Conservation (phyloP, 2,329 filamentous ascomycete genomes). For the Thelonectria blattea region DNA sequence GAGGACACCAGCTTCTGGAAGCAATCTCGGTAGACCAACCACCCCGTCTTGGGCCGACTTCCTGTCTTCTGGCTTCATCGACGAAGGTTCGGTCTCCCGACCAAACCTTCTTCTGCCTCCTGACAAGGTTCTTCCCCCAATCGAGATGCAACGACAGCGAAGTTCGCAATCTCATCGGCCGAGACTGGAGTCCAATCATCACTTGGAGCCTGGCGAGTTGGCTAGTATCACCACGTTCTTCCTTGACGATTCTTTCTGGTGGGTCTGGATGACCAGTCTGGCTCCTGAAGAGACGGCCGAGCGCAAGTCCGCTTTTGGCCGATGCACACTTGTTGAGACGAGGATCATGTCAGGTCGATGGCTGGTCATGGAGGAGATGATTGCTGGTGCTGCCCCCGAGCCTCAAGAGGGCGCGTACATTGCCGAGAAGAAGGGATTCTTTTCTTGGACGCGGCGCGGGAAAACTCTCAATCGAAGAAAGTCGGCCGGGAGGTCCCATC, state of each 20-base stretch:
- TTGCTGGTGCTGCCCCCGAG: conserved; percentile 88
- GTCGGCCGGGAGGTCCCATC: conserved; percentile 68
- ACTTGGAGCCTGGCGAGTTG: conserved; percentile 88
- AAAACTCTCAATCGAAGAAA: conserved; percentile 70
- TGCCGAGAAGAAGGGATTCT: conserved; percentile 93
- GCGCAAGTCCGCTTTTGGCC: conserved; percentile 90
- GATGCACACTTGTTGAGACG: conserved; percentile 92
- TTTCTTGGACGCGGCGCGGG: conserved; percentile 80
- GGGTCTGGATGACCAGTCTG: conserved; percentile 98
- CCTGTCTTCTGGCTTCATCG: conserved; percentile 88
- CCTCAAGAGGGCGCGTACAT: conserved; percentile 87
- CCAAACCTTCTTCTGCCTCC: conserved; percentile 82
- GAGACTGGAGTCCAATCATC: conserved; percentile 69
- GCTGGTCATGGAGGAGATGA: conserved; percentile 95
- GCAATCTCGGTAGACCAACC: conserved; percentile 78
- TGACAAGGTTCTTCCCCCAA: conserved; percentile 87
- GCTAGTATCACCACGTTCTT: conserved; percentile 88
- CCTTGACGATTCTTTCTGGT: conserved; percentile 97
- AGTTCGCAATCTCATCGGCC: conserved; percentile 87
- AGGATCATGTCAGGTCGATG: conserved; percentile 80
- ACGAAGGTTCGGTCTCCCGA: conserved; percentile 66
- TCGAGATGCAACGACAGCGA: conserved; percentile 76
- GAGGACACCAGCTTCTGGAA: conserved; percentile 71
- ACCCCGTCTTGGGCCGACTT: conserved; percentile 99
- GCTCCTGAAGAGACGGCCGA: conserved; percentile 85